These are phyloP conservation scores for Coelastrella sp. DNA, from an alignment of 139 green algal genomes.

Conservation along the genomic window DNA sequence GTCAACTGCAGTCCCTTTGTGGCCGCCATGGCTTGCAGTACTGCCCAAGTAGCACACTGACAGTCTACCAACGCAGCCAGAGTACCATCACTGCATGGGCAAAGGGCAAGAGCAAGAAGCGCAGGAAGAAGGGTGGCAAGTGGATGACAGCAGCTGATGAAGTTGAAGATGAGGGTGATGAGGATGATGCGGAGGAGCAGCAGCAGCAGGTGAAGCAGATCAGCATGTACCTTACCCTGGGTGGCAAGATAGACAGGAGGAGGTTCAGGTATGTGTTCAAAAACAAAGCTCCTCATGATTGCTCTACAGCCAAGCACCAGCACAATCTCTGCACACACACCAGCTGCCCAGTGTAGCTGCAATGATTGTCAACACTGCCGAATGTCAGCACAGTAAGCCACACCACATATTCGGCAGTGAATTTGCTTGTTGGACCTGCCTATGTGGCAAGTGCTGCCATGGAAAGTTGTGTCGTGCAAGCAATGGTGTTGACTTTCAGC, in stretches of 20 bases:
- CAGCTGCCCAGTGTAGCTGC: too few relatives aligned
- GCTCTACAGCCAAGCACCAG: neutral
- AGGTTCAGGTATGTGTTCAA: constrained; percentile 45
- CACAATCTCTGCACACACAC: too few relatives aligned
- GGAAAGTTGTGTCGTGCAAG: too few relatives aligned
- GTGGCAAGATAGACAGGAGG: constrained; percentile 48
- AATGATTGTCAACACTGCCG: too few relatives aligned
- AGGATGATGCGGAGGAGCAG: constrained; percentile 17
- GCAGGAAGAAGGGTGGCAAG: neutral
- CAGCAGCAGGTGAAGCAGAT: constrained; percentile 3
- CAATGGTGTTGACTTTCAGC: neutral
- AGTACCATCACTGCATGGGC: neutral
- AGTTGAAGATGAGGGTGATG: constrained; percentile 36
- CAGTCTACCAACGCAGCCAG: constrained; percentile 20
- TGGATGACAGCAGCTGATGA: neutral
- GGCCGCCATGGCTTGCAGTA: constrained; percentile 1
- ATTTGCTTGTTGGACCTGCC: too few relatives aligned
- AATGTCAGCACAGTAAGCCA: too few relatives aligned
- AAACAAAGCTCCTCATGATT: too few relatives aligned
- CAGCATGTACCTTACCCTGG: constrained; percentile 50
- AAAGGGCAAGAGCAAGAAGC: constrained; percentile 28
- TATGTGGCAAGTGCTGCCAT: too few relatives aligned
- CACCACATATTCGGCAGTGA: too few relatives aligned
- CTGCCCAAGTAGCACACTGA: constrained; percentile 17
- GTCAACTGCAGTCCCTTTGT: constrained; percentile 25